phyloP scores from a whole-genome alignment of 2,329 filamentous ascomycete species.

The Remersonia thermophila region DNA sequence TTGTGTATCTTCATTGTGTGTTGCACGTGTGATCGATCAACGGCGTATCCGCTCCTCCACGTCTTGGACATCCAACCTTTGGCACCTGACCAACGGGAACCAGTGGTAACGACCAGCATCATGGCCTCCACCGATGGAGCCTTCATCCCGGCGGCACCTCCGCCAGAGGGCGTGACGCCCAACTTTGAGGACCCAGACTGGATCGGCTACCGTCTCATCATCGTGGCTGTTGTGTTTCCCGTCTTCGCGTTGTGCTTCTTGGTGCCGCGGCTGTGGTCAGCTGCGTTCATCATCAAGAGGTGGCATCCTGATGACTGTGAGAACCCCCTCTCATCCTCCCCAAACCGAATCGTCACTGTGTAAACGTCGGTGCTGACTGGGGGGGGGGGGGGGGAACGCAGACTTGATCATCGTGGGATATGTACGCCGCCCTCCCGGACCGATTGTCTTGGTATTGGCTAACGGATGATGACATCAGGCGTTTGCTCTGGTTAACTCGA shows the following conservation, averaged over 20 bases:
- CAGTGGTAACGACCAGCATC: too few species aligned
- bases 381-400: too few species aligned
- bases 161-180: constrained; percentile 6
- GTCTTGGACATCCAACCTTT: too few species aligned
- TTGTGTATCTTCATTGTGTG: background rate
- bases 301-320: constrained; percentile 12
- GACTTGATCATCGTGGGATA: constrained; percentile 6
- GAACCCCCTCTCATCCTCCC: background rate
- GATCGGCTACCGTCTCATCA: constrained; percentile 6
- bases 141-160: background rate
- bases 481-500: constrained; percentile 6
- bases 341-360: too few species aligned
- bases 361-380: background rate
- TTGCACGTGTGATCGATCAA: background rate
- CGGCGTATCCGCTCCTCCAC: too few species aligned
- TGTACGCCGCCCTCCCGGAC: background rate
- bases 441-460: too few species aligned
- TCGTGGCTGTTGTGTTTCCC: constrained; percentile 8
- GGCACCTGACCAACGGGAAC: too few species aligned
- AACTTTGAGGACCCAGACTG: constrained; percentile 8
- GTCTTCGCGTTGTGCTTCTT: constrained; percentile 6
- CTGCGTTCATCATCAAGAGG: constrained; percentile 5
- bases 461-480: background rate
- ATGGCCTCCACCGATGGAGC: constrained; percentile 2
- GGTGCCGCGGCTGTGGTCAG: constrained; percentile 7